These are phyloP conservation scores for Coemansia sp. DNA, from an alignment of 192 early-diverging fungal species.

Conservation along the genomic window DNA sequence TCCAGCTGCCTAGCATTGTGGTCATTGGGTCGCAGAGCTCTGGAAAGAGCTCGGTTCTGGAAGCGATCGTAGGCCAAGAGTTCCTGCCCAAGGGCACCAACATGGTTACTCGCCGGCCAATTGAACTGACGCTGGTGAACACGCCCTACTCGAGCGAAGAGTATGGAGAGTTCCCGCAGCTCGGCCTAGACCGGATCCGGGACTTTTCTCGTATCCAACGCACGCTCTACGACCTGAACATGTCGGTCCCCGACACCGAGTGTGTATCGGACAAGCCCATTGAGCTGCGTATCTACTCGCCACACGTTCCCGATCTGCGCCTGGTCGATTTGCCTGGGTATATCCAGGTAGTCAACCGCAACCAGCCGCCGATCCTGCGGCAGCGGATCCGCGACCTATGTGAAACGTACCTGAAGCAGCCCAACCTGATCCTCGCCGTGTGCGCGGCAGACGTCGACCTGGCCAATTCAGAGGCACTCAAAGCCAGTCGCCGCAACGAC, in stretches of 20 bases:
- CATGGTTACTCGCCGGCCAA: conserved; percentile 80
- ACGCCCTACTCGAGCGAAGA: conserved; percentile 69
- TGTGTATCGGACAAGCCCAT: conserved; percentile 82
- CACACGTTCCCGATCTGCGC: conserved; percentile 76
- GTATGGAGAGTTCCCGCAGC: conserved; percentile 80
- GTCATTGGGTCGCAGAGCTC: conserved; percentile 82
- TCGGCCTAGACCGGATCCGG: conserved; percentile 80
- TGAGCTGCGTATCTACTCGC: conserved; percentile 77
- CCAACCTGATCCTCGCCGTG: conserved; percentile 81
- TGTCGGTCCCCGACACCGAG: conserved; percentile 88
- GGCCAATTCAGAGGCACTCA: conserved; percentile 78
- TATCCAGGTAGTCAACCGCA: conserved; percentile 77
- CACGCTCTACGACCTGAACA: conserved; percentile 90
- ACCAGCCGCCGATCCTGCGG: conserved; percentile 73
- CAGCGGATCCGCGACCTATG: conserved; percentile 76
- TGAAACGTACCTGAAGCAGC: conserved; percentile 72
- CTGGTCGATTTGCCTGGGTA: conserved; percentile 83
- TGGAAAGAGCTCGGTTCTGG: conserved; percentile 80
- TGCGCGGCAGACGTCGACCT: conserved; percentile 81
- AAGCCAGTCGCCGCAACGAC: conserved; percentile 71
- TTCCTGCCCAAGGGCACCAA: conserved; percentile 81
- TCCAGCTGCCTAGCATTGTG: conserved; percentile 84
- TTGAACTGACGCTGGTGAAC: conserved; percentile 79
- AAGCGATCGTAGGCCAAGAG: conserved; percentile 80
- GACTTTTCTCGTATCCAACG: conserved; percentile 88